Conservation (phyloP, 2,329 filamentous ascomycete genomes). For the Emergomyces orientalis region DNA sequence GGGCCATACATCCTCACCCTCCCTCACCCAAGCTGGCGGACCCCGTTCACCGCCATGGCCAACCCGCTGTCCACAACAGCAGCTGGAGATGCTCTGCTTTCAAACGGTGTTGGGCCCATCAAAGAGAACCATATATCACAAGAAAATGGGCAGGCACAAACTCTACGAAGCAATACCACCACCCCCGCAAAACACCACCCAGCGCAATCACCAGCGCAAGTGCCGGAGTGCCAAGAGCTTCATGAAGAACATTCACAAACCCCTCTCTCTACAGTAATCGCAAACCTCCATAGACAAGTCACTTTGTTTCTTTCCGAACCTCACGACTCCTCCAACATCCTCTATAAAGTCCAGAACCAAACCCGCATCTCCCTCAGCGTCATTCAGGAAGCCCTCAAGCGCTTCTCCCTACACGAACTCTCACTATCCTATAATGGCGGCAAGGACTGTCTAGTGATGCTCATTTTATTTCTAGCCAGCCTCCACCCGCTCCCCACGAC, state of each 20-base stretch:
- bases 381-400: constrained; percentile 62
- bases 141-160: neutral
- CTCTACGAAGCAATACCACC: neutral
- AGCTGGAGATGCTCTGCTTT: neutral
- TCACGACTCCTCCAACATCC: constrained; percentile 44
- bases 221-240: neutral
- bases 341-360: constrained; percentile 62
- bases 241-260: constrained; percentile 12
- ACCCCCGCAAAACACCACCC: neutral
- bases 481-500: constrained; percentile 27
- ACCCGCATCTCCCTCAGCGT: constrained; percentile 62
- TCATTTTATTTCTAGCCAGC: constrained; percentile 72
- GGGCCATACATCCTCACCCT: neutral
- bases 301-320: constrained; percentile 56
- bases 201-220: neutral
- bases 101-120: neutral
- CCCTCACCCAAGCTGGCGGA: neutral
- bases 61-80: neutral
- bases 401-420: constrained; percentile 68
- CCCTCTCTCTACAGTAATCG: constrained; percentile 51
- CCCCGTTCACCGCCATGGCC: constrained; percentile 2
- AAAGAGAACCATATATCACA: neutral
- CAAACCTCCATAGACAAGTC: constrained; percentile 53
- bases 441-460: constrained; percentile 90
- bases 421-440: constrained; percentile 95